Evolutionary conservation across 2,329 filamentous ascomycete species (phyloP).

Genomic region (Cercospora sp.): DNA sequence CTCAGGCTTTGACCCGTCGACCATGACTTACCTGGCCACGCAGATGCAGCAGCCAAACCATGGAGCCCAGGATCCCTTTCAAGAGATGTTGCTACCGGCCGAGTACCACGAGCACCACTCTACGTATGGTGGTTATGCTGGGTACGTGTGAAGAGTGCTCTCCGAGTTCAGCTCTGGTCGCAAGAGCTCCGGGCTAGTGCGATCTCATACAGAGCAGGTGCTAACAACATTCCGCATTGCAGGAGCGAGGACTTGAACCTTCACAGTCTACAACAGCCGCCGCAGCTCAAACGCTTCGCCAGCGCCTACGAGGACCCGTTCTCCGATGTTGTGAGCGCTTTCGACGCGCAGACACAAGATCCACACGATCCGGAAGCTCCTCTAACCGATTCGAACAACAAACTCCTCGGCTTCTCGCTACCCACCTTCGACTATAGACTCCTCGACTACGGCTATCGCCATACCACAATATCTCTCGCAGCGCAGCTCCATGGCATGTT

Average conservation of each 20-base stretch:
- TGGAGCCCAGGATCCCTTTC: constrained; percentile 44
- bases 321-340: constrained; percentile 52
- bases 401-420: constrained; percentile 54
- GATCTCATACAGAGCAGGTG: background rate
- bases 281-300: constrained; percentile 37
- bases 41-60: constrained; percentile 58
- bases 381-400: constrained; percentile 64
- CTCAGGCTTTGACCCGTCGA: constrained; percentile 36
- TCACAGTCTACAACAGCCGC: constrained; percentile 25
- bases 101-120: constrained; percentile 60
- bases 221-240: constrained; percentile 12
- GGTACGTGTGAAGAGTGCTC: constrained; percentile 44
- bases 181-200: background rate
- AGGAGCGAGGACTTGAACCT: constrained; percentile 36
- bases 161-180: background rate
- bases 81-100: constrained; percentile 53
- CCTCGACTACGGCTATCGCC: constrained; percentile 65
- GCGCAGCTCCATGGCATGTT: constrained; percentile 88
- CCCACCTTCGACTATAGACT: constrained; percentile 57
- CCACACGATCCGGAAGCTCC: constrained; percentile 48
- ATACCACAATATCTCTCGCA: constrained; percentile 64
- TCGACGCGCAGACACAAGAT: constrained; percentile 47
- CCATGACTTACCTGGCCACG: constrained; percentile 61
- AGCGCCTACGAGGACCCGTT: constrained; percentile 53
- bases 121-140: constrained; percentile 61